A percentile compares a stretch with the other conserved stretches of the same genome.
Conservation (phyloP, 176 grass and related monocot genomes). For the Paspalum vaginatum region DNA sequence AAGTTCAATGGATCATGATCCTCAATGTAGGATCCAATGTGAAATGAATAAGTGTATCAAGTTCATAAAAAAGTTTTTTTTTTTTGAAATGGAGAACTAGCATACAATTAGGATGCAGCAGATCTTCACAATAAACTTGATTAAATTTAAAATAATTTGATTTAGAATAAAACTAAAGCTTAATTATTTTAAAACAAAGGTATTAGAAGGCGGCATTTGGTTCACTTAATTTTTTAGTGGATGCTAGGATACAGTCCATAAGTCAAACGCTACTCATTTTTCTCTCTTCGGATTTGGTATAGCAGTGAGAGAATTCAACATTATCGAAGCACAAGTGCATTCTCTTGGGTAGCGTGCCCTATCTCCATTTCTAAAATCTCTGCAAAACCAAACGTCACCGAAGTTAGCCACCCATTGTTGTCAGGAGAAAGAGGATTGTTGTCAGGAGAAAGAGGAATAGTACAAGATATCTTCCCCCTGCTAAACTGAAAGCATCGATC, state of each 20-base stretch:
- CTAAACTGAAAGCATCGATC: conserved; percentile 13
- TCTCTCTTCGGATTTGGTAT: no score
- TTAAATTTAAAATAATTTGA: neutral
- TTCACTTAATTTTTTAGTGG: no score
- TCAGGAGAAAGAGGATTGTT: neutral
- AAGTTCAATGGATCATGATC: neutral
- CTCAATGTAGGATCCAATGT: neutral
- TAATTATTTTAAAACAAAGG: no score
- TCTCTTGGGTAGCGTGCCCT: no score
- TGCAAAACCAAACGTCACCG: no score
- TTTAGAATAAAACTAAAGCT: no score
- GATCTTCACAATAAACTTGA: neutral
- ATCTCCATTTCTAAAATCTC: no score
- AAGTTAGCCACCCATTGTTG: neutral
- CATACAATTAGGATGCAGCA: neutral
- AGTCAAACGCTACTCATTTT: no score
- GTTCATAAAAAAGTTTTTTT: neutral
- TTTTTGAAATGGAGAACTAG: neutral
- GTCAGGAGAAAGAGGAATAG: neutral
- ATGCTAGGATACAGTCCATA: no score
- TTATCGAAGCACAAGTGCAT: no score
- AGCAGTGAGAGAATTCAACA: no score
- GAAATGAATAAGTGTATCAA: neutral
- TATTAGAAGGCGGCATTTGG: no score
- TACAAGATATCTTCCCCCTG: neutral